Evolutionary conservation across 208 protist species (phyloP).

Genomic region (Leptomonas pyrrhocoris): DNA sequence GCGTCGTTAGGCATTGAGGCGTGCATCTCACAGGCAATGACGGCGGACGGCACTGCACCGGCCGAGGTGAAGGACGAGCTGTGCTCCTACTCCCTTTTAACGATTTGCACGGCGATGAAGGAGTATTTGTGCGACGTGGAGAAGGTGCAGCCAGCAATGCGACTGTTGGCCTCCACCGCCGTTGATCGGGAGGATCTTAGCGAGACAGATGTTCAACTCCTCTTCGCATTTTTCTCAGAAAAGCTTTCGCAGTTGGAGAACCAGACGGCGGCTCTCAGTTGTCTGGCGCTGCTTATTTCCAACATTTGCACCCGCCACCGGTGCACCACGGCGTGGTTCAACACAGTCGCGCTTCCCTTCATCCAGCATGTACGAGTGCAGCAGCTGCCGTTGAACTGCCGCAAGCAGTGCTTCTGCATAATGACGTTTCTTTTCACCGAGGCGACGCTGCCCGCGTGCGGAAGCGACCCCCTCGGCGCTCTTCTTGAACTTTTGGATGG

Average conservation of each 20-base stretch:
- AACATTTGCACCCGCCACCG: slow-evolving; percentile 22
- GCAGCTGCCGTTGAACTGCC: slow-evolving; percentile 31
- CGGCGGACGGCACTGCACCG: slow-evolving; percentile 28
- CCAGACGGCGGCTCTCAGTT: slow-evolving; percentile 38
- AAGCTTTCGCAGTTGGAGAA: slow-evolving; percentile 48
- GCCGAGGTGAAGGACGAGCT: slow-evolving; percentile 39
- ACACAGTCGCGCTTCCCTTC: slow-evolving; percentile 19
- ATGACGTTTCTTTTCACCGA: slow-evolving; percentile 35
- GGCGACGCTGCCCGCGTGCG: slow-evolving; percentile 10
- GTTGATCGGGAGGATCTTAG: slow-evolving; percentile 31
- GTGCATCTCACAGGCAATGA: slow-evolving; percentile 38
- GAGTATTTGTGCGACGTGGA: slow-evolving; percentile 45
- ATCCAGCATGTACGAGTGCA: slow-evolving; percentile 30
- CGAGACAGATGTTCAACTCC: slow-evolving; percentile 41
- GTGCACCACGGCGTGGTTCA: slow-evolving; percentile 25
- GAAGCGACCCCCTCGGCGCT: slow-evolving; percentile 28
- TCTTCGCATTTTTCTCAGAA: slow-evolving; percentile 58
- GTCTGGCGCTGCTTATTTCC: slow-evolving; percentile 39
- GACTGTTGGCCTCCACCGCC: slow-evolving; percentile 40
- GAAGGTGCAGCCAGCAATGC: slow-evolving; percentile 50
- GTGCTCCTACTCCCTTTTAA: slow-evolving; percentile 43
- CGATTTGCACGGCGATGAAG: slow-evolving; percentile 49
- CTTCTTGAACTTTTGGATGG: slow-evolving; percentile 71
- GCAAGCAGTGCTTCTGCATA: slow-evolving; percentile 32
- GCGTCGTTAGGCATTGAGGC: slow-evolving; percentile 13